These are phyloP conservation scores for Athelia psychrophila DNA, from an alignment of 1,284 basidiomycete species.

Conservation along the genomic window DNA sequence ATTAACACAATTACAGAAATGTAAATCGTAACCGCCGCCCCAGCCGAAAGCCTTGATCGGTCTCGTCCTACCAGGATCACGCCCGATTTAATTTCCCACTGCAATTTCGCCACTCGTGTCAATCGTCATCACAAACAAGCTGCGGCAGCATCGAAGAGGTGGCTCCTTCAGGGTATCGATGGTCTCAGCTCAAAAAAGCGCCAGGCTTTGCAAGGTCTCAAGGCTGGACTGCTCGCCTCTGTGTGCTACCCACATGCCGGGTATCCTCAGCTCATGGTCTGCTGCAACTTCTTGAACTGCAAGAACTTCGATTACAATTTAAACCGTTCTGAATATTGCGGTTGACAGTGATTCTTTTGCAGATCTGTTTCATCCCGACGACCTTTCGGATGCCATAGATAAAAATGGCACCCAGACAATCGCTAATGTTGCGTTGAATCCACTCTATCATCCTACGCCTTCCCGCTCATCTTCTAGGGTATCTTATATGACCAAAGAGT, in stretches of 20 bases:
- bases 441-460: conserved; percentile 46
- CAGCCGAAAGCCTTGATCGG: too few relatives aligned
- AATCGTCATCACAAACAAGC: conserved; percentile 56
- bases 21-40: too few relatives aligned
- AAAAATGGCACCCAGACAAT: conserved; percentile 42
- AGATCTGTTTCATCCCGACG: conserved; percentile 60
- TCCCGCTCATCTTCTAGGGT: conserved; percentile 34
- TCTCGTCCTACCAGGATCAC: conserved; percentile 46
- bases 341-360: conserved; percentile 9
- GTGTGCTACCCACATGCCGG: conserved; percentile 58
- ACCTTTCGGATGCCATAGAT: conserved; percentile 63
- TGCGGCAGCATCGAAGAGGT: conserved; percentile 58
- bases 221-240: conserved; percentile 54
- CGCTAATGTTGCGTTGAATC: conserved; percentile 54
- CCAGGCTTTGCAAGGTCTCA: conserved; percentile 58
- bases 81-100: conserved; percentile 69
- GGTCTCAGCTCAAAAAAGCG: conserved; percentile 50
- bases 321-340: not conserved
- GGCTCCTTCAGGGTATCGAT: conserved; percentile 64
- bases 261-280: conserved; percentile 51
- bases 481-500: conserved; percentile 56
- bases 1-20: too few relatives aligned
- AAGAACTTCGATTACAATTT: not conserved
- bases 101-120: conserved; percentile 50
- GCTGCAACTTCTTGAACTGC: conserved; percentile 50